Evolutionary conservation across 2,329 filamentous ascomycete species (phyloP).

Genomic region (Akanthomyces muscarius): DNA sequence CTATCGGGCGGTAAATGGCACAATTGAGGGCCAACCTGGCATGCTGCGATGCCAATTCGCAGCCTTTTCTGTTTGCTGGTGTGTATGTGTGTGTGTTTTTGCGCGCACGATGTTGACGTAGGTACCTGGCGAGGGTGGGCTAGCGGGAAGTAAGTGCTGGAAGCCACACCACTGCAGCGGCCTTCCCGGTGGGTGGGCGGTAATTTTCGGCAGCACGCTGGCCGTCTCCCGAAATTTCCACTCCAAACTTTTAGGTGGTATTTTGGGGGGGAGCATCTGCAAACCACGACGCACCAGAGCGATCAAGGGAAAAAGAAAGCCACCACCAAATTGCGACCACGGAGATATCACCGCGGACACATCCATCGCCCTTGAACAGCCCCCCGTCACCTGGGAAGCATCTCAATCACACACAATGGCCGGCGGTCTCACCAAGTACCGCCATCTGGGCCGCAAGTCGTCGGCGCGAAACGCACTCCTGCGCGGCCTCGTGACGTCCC

Average conservation of each 20-base stretch:
- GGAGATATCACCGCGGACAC: neutral
- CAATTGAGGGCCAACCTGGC: slow-evolving; percentile 27
- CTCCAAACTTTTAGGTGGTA: slow-evolving; percentile 23
- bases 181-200: slow-evolving; percentile 2
- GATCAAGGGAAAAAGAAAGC: neutral
- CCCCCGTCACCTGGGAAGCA: neutral
- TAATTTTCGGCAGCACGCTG: slow-evolving; percentile 16
- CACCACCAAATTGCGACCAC: neutral
- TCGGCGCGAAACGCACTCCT: slow-evolving; percentile 88
- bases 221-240: slow-evolving; percentile 29
- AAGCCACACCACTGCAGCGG: slow-evolving; percentile 9
- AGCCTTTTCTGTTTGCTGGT: slow-evolving; percentile 1
- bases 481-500: slow-evolving; percentile 91
- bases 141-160: slow-evolving; percentile 15
- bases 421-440: slow-evolving; percentile 80
- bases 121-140: slow-evolving; percentile 14
- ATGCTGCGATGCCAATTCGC: slow-evolving; percentile 29
- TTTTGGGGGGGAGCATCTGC: neutral
- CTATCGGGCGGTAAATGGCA: slow-evolving; percentile 10
- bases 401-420: slow-evolving; percentile 57
- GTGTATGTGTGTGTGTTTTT: neutral
- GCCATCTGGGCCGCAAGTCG: slow-evolving; percentile 80
- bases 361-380: neutral
- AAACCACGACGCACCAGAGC: neutral
- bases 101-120: slow-evolving; percentile 15